Evolutionary conservation across 805 yeast genomes (phyloP), one percentile per base, ranked within the genome.

Genomic region (Spathaspora gorwiae): DNA sequence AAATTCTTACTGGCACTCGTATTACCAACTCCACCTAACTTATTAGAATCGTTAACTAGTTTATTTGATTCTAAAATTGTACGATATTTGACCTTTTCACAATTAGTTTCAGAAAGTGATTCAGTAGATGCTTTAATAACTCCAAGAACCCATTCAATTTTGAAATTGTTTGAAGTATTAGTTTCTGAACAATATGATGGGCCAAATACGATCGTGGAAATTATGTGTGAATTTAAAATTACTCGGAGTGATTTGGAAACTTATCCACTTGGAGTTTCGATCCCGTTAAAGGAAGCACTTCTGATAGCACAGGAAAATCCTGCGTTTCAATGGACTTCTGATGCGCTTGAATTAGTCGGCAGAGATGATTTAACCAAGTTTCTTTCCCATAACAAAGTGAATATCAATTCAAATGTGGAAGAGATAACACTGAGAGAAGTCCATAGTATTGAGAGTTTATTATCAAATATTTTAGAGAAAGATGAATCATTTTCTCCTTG

Each of bases 211-310:
- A 72, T 88, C 26, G 76, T 87, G 1, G 80, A 76, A 47, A 64
- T 83, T 55, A 75, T 88, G 75, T 76, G 76, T 8, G 83, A 79
- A 31, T 75, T 76, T 48, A 76, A 75, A 5, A 73, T 88, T 14
- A 68, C 73, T 1, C 56, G 66, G 14, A 61, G 65, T 4, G 80
- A 76, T 40, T 60, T 89, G 6, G 87, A 85, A 35, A 76, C 89
- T 0, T 85, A 75, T 53, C 96, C 96, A 0, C 63, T 80, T 2
- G 96, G 96, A 0, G 69, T 90, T 1, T 64, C 76, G 30, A 61
- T 85, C 5, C 88, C 95, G 0, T 61, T 90, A 40, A 79, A 78
- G 49, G 89, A 81, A 47, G 76, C 81, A 1, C 62, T 85, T 13
- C 70, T 73, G 54, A 57, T 59, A 41, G 75, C 82, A 55, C 87